Evolutionary conservation across 2,329 filamentous ascomycete species (phyloP).

Genomic region (Dactylellina leptospora): DNA sequence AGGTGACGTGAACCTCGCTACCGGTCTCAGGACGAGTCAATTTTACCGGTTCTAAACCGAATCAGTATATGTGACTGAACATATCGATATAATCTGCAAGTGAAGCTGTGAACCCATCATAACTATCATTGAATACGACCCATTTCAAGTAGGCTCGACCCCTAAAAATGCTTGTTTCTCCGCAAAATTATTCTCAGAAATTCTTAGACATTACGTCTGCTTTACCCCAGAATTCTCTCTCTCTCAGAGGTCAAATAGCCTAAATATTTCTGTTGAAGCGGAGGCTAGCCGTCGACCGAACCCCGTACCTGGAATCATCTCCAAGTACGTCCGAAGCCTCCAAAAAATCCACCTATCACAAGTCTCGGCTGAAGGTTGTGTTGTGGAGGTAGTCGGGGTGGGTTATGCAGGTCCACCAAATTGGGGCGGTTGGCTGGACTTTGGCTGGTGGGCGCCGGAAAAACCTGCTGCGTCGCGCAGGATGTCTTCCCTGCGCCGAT

Average conservation of each 20-base stretch:
- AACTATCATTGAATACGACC: too few relatives aligned
- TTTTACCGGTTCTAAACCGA: constrained; percentile 39
- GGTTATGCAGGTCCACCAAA: constrained; percentile 14
- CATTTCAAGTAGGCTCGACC: too few relatives aligned
- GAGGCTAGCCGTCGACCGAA: constrained; percentile 23
- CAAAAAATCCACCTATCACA: constrained; percentile 53
- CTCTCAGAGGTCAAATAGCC: constrained; percentile 21
- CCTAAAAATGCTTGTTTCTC: constrained; percentile 26
- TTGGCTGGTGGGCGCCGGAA: constrained; percentile 29
- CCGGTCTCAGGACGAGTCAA: constrained; percentile 19
- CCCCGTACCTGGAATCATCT: constrained; percentile 21
- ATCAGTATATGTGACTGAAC: too few relatives aligned
- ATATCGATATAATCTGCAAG: too few relatives aligned
- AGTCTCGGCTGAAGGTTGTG: constrained; percentile 20
- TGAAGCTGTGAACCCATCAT: too few relatives aligned
- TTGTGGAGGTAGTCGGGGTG: constrained; percentile 39
- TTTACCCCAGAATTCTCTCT: constrained; percentile 38
- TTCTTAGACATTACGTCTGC: constrained; percentile 37
- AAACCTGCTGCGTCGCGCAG: constrained; percentile 44
- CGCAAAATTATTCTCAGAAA: constrained; percentile 18
- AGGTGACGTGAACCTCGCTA: constrained; percentile 43
- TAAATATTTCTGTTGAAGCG: constrained; percentile 12
- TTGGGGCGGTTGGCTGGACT: background rate
- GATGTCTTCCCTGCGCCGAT: constrained; percentile 27
- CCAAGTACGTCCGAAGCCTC: constrained; percentile 4